Base-by-base conservation (phyloP, 306 rosid species). In the Elaeagnus macrophylla region DNA sequence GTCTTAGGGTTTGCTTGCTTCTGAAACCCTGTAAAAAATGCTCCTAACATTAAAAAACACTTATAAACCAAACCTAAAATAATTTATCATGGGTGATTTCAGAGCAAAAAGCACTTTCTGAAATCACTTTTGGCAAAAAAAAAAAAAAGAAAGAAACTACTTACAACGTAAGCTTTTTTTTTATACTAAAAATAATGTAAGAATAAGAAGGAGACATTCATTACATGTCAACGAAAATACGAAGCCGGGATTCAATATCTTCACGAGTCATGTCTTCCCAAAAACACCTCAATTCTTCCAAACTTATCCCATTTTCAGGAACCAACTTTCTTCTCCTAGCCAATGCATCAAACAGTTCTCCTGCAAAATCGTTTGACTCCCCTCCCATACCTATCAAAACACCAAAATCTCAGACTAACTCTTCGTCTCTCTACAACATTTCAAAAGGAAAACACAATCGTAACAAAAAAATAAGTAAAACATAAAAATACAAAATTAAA, bases 161-260 rank as follows among this genome's bases (percentile, higher is more conserved):
- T 25, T 25, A 25, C 32, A 25, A 25, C 32, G 4, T 1, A 25
- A 25, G 32, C 32, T 2, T 25, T 25, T 25, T 0, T n/a, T n/a
- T n/a, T n/a, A n/a, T 13, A 45, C 1, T 45, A 45, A 9, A 45
- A 51, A 9, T 25, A 4, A 9, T 39, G 0, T 41, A 10, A 16
- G 13, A 45, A 37, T 52, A 47, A 36, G 12, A 13, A 41, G 12
- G 10, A 7, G 12, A 54, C 41, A 48, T 36, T 56, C 45, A 52
- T 72, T 79, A 86, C 97, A 89, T 86, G 79, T 86, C 97, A 69
- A 90, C 86, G 84, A 90, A 90, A 66, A 90, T 83, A 63, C 86
- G 91, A 65, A 90, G 86, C 42, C 97, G 75, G 9, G 88, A 62
- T 64, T 86, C 94, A 46, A 80, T 60, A 65, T 90, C 91, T 59